Conservation (phyloP, 116 monocot genomes). For the Posidonia oceanica region DNA sequence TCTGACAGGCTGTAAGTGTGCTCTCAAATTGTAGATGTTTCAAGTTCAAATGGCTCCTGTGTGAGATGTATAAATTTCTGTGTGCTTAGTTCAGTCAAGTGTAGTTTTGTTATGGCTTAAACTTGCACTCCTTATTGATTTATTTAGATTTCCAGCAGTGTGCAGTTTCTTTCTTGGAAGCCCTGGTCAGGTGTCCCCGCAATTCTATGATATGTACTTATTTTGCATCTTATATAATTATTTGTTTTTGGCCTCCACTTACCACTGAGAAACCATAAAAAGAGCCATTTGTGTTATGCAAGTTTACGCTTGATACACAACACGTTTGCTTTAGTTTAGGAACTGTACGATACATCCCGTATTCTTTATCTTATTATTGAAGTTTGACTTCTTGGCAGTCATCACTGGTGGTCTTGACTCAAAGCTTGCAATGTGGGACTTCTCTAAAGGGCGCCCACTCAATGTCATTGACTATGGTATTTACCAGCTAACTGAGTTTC, state of each 20-base stretch:
- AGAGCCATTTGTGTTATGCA: too few relatives aligned
- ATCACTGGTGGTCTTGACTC: conserved; percentile 88
- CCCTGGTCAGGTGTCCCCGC: conserved; percentile 59
- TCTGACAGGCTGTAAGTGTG: too few relatives aligned
- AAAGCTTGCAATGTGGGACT: conserved; percentile 82
- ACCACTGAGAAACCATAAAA: too few relatives aligned
- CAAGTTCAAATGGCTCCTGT: too few relatives aligned
- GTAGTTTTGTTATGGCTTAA: not conserved
- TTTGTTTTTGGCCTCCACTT: too few relatives aligned
- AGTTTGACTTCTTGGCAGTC: conserved; percentile 24
- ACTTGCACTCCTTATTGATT: conserved; percentile 2
- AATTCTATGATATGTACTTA: not conserved
- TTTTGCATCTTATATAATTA: not conserved
- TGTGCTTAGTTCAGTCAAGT: not conserved
- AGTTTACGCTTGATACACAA: too few relatives aligned
- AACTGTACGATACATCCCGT: too few relatives aligned
- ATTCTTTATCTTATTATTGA: too few relatives aligned
- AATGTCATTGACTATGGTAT: conserved; percentile 70
- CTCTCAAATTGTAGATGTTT: too few relatives aligned
- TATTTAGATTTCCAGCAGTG: conserved; percentile 48
- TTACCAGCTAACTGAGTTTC: not conserved
- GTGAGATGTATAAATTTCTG: too few relatives aligned
- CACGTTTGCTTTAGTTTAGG: too few relatives aligned
- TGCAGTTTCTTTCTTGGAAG: conserved; percentile 78
- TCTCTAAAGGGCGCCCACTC: conserved; percentile 58